Evolutionary conservation across 306 rosid genomes (phyloP), one percentile per base, ranked within the genome.

Genomic region (Cucurbita argyrosperma): DNA sequence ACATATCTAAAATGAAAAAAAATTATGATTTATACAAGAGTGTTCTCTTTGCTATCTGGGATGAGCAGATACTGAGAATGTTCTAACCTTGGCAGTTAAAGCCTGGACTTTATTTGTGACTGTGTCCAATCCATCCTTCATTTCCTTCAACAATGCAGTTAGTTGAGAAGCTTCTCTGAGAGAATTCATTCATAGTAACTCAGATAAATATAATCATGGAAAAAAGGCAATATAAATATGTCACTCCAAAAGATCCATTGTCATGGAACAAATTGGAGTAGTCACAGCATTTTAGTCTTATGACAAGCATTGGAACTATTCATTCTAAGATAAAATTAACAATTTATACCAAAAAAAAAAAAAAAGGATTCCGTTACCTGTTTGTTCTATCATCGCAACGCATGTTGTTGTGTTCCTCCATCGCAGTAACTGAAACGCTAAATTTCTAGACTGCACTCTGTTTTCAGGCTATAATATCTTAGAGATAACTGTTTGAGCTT

Each of bases 91-190:
- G 53, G 86, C 79, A 76, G 89, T 88, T 80, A 89, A 77, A 71
- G 85, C 80, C 78, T 87, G 89, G 16, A 94, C 86, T 87, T 94
- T 91, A 66, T 16, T 78, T 63, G 77, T 79, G 4, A 91, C 84
- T 0, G 57, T 39, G 77, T 91, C 95, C 56, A 94, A 86, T 15
- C 96, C 97, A 73, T 86, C 88, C 80, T 88, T 89, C 96, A 91
- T 94, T 53, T 91, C 95, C 77, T 88, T 94, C 84, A 94, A 77
- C 78, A 91, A 14, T 7, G 83, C 82, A 74, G 74, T 75, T 65
- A 94, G 79, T 61, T 87, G 92, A 40, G 95, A 81, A 21, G 82
- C 84, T 76, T 88, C 90, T 72, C 96, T 88, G 80, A 67, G 72
- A 76, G 7, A 9, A 75, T 8, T 26, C 2, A n/a, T 40, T 38